Base-by-base conservation (phyloP, 495 filamentous ascomycete species). In the Neurospora sp. region DNA sequence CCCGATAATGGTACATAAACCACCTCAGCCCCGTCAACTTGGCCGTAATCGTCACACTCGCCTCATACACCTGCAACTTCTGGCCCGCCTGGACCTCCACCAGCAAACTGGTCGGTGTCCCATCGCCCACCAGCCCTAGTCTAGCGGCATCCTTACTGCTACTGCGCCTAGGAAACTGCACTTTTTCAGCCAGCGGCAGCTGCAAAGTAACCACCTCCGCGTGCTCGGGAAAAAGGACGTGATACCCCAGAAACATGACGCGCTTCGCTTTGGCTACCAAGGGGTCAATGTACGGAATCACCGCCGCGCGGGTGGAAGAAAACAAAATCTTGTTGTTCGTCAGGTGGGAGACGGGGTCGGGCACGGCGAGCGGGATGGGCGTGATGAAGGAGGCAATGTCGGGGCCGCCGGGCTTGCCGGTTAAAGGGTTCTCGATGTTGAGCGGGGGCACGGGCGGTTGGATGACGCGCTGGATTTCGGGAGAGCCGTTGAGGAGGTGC, bases 1-100 rank as follows among this genome's bases (percentile, higher is more conserved):
- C 73, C 42, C 90, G 89, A 82, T 93, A 90, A 31, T 91, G 88
- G 74, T 93, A 94, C 92, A 99, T 97, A 38, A 93, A 76, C 91
- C 92, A 94, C 72, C 91, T 87, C 73, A 98, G 76, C 0, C 94
- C 96, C 27, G 84, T 83, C 73, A 98, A 89, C 59, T 87, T 85
- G 2, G 96, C 94, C 14, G 82, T 85, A 31, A 99, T 88, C 18
- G 85, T 85, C 66, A 97, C 86, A 20, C 78, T 82, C 1, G 89
- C 91, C 14, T 84, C 82, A 77, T 98, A 98, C 12, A 97, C 83
- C 78, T 94, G 91, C 81, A 96, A 85, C 44, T 84, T 83, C 76
- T 87, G 84, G 5, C 90, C 84, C 0, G 85, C 87, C 74, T 94
- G 88, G 5, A 97, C 78, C 73, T 94, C 91, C 4, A 97, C 76